These are phyloP conservation scores for Ophiocordyceps camponoti-saundersi DNA, from an alignment of 2,329 filamentous ascomycete species.

Conservation along the genomic window DNA sequence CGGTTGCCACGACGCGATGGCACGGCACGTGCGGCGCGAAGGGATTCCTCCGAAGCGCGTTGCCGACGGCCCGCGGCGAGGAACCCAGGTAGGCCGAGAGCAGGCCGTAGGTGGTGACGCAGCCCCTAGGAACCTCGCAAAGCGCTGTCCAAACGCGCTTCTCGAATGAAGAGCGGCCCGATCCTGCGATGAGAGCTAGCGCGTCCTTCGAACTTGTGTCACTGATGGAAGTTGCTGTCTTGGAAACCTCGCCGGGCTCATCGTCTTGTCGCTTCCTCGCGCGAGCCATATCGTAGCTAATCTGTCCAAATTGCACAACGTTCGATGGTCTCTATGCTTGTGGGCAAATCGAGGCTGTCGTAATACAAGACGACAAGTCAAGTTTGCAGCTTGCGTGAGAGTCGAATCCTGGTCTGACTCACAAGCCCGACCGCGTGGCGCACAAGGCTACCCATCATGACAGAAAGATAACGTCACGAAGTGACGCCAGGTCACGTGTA, in stretches of 20 bases:
- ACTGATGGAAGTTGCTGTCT: neutral
- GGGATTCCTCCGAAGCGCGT: slow-evolving; percentile 60
- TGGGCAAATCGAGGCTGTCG: neutral
- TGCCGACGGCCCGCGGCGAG: slow-evolving; percentile 61
- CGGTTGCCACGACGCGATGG: slow-evolving; percentile 62
- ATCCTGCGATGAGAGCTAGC: slow-evolving; percentile 26
- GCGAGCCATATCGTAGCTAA: neutral
- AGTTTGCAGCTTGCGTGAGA: neutral
- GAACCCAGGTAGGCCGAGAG: slow-evolving; percentile 51
- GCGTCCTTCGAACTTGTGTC: slow-evolving; percentile 13
- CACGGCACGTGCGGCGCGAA: slow-evolving; percentile 73
- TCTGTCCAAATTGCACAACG: neutral
- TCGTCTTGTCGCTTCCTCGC: neutral
- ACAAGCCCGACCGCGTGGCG: neutral
- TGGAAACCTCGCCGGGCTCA: neutral
- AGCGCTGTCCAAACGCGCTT: slow-evolving; percentile 54
- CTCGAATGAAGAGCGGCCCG: slow-evolving; percentile 34
- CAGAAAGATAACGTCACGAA: too few relatives aligned
- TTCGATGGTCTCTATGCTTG: neutral
- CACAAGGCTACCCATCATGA: neutral
- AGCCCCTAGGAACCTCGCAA: slow-evolving; percentile 59
- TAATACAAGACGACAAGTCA: neutral
- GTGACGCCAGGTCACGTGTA: neutral
- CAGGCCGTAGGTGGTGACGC: slow-evolving; percentile 62
- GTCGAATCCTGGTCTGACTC: neutral